Evolutionary conservation across 2,329 filamentous ascomycete species (phyloP), one percentile per base, ranked within the genome.

Genomic region (Pestalotiopsis sp.): DNA sequence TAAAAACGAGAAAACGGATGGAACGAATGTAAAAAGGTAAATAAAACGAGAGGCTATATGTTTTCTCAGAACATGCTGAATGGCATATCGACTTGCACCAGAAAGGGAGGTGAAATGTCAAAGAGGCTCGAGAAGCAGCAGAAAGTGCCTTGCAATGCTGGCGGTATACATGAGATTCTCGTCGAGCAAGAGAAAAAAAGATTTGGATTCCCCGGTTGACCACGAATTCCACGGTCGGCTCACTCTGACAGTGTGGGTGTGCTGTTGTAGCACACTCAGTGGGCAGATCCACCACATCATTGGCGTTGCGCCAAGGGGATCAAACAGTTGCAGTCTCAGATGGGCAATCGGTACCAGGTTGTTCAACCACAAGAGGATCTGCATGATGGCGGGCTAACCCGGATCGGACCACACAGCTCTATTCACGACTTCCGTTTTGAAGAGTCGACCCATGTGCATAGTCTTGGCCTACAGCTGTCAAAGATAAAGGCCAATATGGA

Each of bases 261-360:
- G 63, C 63, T 38, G 63, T 66, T 41, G 25, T 56, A n/a, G 25
- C 49, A 36, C 63, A 41, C 31, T 25, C 64, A 66, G 56, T 23
- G 13, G 39, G 52, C 64, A n/a, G 23, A 60, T 20, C 14, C 38
- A 20, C n/a, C 62, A 49, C 62, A 36, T 49, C 20, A 64, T 64
- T 41, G 64, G 49, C 52, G 64, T 27, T 59, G 64, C 23, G 31
- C 20, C 13, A 25, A 39, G 64, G 38, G 52, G 64, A 59, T 68
- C 67, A 68, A 68, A 68, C 67, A 66, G 56, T 17, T 66, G 25
- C 20, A 68, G 67, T 68, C 67, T 68, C 67, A 68, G 67, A 36
- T 60, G 38, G 14, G 17, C 20, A n/a, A 39, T 58, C 63, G 61
- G 59, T 41, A 25, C 63, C 63, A 57, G 63, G 63, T 66, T 39